phyloP scores from a whole-genome alignment of 805 yeast species.

The Millerozyma acaciae region DNA sequence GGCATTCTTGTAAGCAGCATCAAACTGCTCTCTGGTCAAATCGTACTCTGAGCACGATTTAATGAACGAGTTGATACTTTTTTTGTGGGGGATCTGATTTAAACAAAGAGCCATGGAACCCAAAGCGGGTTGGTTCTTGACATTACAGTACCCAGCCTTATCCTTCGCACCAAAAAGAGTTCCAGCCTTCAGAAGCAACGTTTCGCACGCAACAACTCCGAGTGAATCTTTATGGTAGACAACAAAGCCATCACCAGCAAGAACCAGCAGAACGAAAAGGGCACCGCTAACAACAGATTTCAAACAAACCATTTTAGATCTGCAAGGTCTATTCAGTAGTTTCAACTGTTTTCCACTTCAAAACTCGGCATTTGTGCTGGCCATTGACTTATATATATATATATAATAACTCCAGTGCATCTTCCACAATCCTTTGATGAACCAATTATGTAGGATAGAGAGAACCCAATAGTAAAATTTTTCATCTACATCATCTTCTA shows the following conservation, averaged over 20 bases:
- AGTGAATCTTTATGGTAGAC: conserved; percentile 22
- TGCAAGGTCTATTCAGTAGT: too few relatives aligned
- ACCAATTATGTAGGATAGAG: too few relatives aligned
- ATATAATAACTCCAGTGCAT: too few relatives aligned
- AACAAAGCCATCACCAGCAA: conserved; percentile 15
- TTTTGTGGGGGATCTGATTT: conserved; percentile 16
- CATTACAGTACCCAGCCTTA: conserved; percentile 29
- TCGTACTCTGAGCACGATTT: conserved; percentile 19
- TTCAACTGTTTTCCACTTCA: background rate
- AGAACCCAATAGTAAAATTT: too few relatives aligned
- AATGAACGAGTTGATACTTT: conserved; percentile 21
- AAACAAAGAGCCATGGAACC: conserved; percentile 38
- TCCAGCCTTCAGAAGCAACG: conserved; percentile 22
- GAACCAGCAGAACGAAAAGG: conserved; percentile 9
- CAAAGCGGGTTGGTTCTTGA: conserved; percentile 33
- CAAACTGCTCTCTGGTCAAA: conserved; percentile 28
- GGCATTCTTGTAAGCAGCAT: conserved; percentile 40
- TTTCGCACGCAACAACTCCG: conserved; percentile 24
- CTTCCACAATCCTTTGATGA: too few relatives aligned
- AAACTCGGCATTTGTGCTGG: too few relatives aligned
- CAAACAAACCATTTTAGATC: conserved; percentile 4
- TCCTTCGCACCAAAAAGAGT: conserved; percentile 22
- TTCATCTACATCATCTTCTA: too few relatives aligned
- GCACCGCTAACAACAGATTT: background rate
- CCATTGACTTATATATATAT: too few relatives aligned